Base-by-base conservation (phyloP, 2,329 filamentous ascomycete species). In the Didymella sp. region DNA sequence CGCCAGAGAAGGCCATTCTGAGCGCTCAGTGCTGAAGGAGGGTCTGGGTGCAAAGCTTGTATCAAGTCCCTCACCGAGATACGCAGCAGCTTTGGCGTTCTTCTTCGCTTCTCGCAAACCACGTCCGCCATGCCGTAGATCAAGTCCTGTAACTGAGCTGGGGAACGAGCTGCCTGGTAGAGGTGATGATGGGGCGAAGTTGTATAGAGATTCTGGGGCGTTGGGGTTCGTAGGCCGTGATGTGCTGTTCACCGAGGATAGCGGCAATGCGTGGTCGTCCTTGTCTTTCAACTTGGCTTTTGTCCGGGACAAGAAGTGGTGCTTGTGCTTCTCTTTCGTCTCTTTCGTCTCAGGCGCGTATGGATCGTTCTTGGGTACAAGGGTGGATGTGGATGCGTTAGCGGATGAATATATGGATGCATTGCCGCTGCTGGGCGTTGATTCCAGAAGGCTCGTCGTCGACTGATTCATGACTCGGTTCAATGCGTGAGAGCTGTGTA, bases 81-180 rank as follows among this genome's bases (percentile, higher is more conserved):
- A 75, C 56, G 72, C 61, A 5, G 78, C 77, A 15, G 78, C 78
- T 59, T 82, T 83, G 58, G 82, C 81, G 64, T 82, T 81, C 58
- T 81, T 82, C 64, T 82, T 82, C 60, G 94, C 96, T 71, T 96
- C 92, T 33, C 90, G 85, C 42, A 93, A 76, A 6, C 88, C 89
- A 38, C 89, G 84, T 1, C 88, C 90, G 38, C 89, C 91, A 77
- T 94, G 90, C 48, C 91, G 83, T 24, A 94, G 78, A 74, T 94
- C 91, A 40, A 94, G 80, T 0, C 89, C 90, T 57, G 90, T 94
- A 70, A 95, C 90, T 3, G 89, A 89, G 77, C 95, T 96, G 33
- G 88, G 83, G 73, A 98, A 96, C 28, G 84, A 84, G 49, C 81
- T 84, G 47, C 82, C 84, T 13, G 87, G 86, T 0, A 84, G 88